These are phyloP conservation scores for Starmerella gropengiesseri DNA, from an alignment of 805 yeast genomes.

Conservation along the genomic window DNA sequence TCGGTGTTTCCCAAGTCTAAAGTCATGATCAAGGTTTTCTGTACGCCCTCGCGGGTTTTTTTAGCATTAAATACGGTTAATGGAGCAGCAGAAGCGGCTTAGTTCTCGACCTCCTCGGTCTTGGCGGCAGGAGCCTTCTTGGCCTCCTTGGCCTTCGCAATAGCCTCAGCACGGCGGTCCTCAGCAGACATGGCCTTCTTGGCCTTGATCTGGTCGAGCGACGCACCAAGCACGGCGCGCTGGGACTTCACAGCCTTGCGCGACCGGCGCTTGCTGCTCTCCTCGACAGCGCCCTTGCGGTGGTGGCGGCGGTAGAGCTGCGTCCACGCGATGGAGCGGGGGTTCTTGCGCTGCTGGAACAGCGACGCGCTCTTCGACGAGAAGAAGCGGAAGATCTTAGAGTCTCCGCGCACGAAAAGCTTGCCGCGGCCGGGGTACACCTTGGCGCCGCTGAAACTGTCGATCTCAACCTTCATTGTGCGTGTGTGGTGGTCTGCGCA, in stretches of 20 bases:
- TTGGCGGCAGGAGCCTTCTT: conserved; percentile 82
- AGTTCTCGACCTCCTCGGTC: conserved; percentile 57
- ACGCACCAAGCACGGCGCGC: conserved; percentile 99
- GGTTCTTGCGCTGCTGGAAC: conserved; percentile 99
- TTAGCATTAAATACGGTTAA: conserved; percentile 9
- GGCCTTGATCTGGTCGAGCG: conserved; percentile 95
- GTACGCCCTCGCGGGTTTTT: conserved; percentile 1
- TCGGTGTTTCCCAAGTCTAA: no score
- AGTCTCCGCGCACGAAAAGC: conserved; percentile 98
- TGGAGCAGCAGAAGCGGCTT: conserved; percentile 10
- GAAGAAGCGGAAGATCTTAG: conserved; percentile 99
- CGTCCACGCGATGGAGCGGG: conserved; percentile 99
- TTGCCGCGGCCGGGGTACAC: conserved; percentile 99
- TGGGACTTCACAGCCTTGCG: conserved; percentile 97
- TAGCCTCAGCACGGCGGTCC: conserved; percentile 92
- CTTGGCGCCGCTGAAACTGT: conserved; percentile 98
- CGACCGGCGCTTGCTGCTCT: conserved; percentile 90
- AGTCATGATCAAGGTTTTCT: no score
- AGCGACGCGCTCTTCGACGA: conserved; percentile 94
- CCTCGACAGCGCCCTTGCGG: conserved; percentile 99
- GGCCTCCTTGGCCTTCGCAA: conserved; percentile 40
- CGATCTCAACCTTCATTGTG: conserved; percentile 97
- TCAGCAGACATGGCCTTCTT: conserved; percentile 94
- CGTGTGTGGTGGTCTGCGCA: conserved; percentile 6
- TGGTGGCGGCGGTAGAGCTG: conserved; percentile 99